Conservation (phyloP, 1,284 basidiomycete species). For the Psilocybe mexicana region DNA sequence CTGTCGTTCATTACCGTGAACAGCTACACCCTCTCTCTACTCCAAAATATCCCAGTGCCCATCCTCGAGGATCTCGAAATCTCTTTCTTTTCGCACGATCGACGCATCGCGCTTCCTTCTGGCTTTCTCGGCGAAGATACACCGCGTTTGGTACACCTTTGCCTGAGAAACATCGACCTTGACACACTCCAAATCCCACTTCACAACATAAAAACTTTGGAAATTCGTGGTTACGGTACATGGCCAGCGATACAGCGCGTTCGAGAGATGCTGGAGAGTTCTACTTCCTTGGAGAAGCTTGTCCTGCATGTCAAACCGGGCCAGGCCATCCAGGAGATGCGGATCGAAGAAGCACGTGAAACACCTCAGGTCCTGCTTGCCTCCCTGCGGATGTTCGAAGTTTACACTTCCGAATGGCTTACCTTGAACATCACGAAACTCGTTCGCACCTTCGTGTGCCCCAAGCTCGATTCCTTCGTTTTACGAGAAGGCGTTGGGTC, state of each 20-base stretch:
- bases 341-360: not conserved
- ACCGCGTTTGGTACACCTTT: conserved; percentile 23
- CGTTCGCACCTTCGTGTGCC: conserved; percentile 23
- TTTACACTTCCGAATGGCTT: conserved; percentile 30
- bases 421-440: conserved; percentile 20
- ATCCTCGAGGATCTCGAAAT: conserved; percentile 23
- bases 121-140: conserved; percentile 20
- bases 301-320: conserved; percentile 26
- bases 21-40: conserved; percentile 21
- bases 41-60: conserved; percentile 22
- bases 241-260: conserved; percentile 24
- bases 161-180: conserved; percentile 28
- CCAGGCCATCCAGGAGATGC: conserved; percentile 15
- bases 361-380: conserved; percentile 23
- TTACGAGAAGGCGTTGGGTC: conserved; percentile 19
- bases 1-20: conserved; percentile 24
- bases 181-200: conserved; percentile 17
- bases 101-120: conserved; percentile 13
- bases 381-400: conserved; percentile 20
- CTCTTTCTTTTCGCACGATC: conserved; percentile 20
- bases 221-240: conserved; percentile 28
- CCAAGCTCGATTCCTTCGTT: conserved; percentile 22
- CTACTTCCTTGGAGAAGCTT: conserved; percentile 21
- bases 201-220: conserved; percentile 22
- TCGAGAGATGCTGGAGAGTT: conserved; percentile 21